Evolutionary conservation across 1,284 basidiomycete species (phyloP).

Genomic region (Coniferiporia sulphurascens): DNA sequence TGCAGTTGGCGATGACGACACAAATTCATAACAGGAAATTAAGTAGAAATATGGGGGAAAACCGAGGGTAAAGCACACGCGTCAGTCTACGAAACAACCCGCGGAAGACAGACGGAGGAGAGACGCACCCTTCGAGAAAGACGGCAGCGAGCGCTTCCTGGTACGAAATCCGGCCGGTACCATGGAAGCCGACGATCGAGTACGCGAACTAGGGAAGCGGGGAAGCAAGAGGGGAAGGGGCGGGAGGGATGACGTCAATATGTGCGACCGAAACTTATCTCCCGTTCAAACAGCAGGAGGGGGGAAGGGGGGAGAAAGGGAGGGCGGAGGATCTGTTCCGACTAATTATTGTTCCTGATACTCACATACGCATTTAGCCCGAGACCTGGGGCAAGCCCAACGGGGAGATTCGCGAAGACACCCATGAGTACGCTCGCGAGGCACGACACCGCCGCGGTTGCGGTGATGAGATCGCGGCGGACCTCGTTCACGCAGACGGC

Average conservation of each 20-base stretch:
- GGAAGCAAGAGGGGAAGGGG: too few relatives aligned
- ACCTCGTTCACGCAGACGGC: slow-evolving; percentile 62
- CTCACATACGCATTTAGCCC: slow-evolving; percentile 81
- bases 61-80: background rate
- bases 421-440: slow-evolving; percentile 82
- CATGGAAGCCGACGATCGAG: slow-evolving; percentile 82
- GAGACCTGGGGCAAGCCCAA: slow-evolving; percentile 76
- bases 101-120: background rate
- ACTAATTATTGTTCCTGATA: slow-evolving; percentile 13
- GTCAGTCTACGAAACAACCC: background rate
- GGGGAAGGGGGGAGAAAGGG: too few relatives aligned
- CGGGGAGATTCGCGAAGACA: slow-evolving; percentile 76
- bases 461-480: slow-evolving; percentile 68
- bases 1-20: too few relatives aligned
- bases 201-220: slow-evolving; percentile 64
- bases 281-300: too few relatives aligned
- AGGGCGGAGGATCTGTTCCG: too few relatives aligned
- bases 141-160: slow-evolving; percentile 83
- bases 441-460: slow-evolving; percentile 74
- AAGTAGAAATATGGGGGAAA: background rate
- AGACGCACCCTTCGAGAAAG: slow-evolving; percentile 73
- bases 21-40: background rate
- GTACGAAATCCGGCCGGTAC: slow-evolving; percentile 72
- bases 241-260: background rate
- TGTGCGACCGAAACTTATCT: background rate